Evolutionary conservation across 2,329 filamentous ascomycete genomes (phyloP).

Genomic region (Dactylellina leptospora): DNA sequence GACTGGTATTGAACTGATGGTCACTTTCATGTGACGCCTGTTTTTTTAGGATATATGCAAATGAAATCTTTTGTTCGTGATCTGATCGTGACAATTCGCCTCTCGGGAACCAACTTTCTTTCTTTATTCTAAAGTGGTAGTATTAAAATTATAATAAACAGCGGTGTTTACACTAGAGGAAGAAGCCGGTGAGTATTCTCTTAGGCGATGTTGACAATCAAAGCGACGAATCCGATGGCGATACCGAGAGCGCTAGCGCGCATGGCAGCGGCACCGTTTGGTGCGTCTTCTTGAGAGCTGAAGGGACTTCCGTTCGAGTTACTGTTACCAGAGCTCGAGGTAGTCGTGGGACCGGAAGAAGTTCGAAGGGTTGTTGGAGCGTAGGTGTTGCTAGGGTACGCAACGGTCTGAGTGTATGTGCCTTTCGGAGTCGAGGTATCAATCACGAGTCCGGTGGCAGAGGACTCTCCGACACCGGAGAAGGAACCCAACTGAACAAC

Average conservation of each 20-base stretch:
- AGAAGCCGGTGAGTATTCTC: conserved; percentile 5
- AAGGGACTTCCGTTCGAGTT: conserved; percentile 46
- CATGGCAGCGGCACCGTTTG: conserved; percentile 18
- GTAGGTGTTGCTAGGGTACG: conserved; percentile 31
- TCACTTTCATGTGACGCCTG: neutral
- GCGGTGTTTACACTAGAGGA: conserved; percentile 6
- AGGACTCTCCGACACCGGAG: conserved; percentile 31
- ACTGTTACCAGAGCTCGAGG: conserved; percentile 1
- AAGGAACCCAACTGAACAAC: conserved; percentile 9
- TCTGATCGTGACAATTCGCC: conserved; percentile 26
- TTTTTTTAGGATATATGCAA: neutral
- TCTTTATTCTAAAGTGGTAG: conserved; percentile 10
- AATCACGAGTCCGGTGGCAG: conserved; percentile 42
- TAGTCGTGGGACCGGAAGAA: conserved; percentile 17
- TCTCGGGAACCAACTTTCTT: conserved; percentile 24
- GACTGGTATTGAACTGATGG: neutral
- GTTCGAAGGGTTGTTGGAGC: conserved; percentile 36
- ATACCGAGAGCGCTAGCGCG: conserved; percentile 23
- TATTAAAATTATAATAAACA: conserved; percentile 15
- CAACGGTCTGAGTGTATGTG: conserved; percentile 17
- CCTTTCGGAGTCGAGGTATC: conserved; percentile 38
- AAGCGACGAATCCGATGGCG: conserved; percentile 29
- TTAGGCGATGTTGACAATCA: conserved; percentile 49
- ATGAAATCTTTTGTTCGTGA: conserved; percentile 12
- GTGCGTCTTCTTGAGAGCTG: conserved; percentile 31